Evolutionary conservation across 108 stramenopile species (phyloP), one percentile per base, ranked within the genome.

Genomic region (Parmales sp.): DNA sequence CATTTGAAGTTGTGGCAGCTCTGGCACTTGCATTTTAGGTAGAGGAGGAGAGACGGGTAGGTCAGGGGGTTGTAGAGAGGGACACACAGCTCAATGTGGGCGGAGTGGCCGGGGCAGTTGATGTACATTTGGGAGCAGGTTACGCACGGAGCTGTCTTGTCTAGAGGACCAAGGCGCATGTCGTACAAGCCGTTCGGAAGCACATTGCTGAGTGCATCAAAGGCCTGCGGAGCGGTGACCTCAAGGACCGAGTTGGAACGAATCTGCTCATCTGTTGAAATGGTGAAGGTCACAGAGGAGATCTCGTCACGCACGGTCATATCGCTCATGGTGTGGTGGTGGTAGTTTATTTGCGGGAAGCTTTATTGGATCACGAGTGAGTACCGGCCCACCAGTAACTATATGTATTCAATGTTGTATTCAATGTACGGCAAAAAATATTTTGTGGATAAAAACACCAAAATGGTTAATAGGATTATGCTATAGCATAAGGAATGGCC

Each of bases 71-170:
- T 88, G 65, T 96, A 98, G 4, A 96, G 80, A 6, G 95, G 95
- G 0, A 97, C 95, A 74, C 90, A 90, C 37, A 99, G 78, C 71
- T 97, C 95, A 38, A 99, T 87, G 66, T 93, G 94, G 0, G 95
- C 99, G 51, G 90, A 73, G 75, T 99, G 99, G 9, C 99, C 99
- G 1, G 96, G 94, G 67, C 99, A 99, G 23, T 79, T 48, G 13
- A 71, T 25, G 43, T 78, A 90, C 39, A 78, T 64, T 37, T 85
- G 77, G 0, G 86, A 88, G 78, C 99, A 99, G 6, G 99, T 99
- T 22, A 77, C 49, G 82, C 99, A 99, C 22, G 37, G 51, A 26
- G 6, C 68, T 60, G n/a, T 49, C 63, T 8, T 28, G 26, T 89
- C 81, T 39, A 67, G 49, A 0, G 96, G 95, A 13, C 98, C 98